Conservation (phyloP, 768 basidiomycete species). For the Auricularia sp. region DNA sequence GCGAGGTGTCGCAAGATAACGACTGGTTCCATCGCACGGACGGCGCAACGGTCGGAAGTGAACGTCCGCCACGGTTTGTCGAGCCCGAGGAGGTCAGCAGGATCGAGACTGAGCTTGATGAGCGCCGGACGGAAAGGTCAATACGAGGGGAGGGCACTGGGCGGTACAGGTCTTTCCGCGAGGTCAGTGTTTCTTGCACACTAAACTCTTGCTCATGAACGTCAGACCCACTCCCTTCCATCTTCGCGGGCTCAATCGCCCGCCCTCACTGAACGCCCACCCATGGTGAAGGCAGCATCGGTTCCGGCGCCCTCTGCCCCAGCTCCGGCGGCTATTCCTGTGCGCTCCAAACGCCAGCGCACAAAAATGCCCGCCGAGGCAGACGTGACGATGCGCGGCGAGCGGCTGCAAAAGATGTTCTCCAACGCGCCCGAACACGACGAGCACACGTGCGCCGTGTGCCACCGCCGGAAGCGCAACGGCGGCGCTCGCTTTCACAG, state of each 20-base stretch:
- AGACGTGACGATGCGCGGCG: constrained; percentile 52
- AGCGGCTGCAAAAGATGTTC: constrained; percentile 68
- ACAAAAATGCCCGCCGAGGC: constrained; percentile 58
- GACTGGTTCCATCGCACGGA: constrained; percentile 31
- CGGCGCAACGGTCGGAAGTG: constrained; percentile 40
- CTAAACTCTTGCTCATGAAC: background rate
- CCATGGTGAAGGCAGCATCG: background rate
- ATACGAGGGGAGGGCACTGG: constrained; percentile 13
- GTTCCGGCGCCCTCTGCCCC: background rate
- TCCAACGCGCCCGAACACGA: constrained; percentile 74
- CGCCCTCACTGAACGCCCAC: constrained; percentile 10
- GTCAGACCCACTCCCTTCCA: constrained; percentile 5
- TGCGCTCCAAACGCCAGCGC: constrained; percentile 18
- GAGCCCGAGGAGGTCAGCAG: constrained; percentile 7
- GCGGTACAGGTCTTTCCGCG: background rate
- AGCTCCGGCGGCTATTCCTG: constrained; percentile 4
- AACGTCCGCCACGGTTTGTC: constrained; percentile 5
- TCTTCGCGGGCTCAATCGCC: constrained; percentile 1
- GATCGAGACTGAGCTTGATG: constrained; percentile 38
- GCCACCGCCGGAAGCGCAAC: constrained; percentile 34
- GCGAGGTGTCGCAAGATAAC: background rate
- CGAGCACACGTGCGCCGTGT: constrained; percentile 55
- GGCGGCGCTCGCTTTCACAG: background rate
- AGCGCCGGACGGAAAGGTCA: constrained; percentile 47
- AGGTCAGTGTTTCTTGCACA: background rate